A percentile compares a stretch with the other conserved stretches of the same genome.
Evolutionary conservation across 2,329 filamentous ascomycete species (phyloP).

Genomic region (Fusarium tanahbumbuense): DNA sequence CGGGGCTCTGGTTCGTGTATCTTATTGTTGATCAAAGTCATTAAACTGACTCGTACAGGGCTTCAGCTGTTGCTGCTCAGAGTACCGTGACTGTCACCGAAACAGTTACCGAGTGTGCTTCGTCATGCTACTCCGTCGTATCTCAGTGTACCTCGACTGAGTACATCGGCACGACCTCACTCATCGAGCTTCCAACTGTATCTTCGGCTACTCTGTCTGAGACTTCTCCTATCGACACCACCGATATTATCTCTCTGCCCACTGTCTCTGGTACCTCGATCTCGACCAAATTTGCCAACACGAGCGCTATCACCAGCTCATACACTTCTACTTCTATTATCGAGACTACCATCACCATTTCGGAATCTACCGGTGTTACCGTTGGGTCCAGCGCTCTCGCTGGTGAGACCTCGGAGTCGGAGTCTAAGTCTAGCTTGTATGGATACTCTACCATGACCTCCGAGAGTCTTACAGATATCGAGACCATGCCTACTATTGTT

Average conservation of each 20-base stretch:
- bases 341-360: background rate
- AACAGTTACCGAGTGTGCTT: conserved; percentile 48
- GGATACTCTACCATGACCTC: conserved; percentile 33
- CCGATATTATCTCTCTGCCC: conserved; percentile 18
- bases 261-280: conserved; percentile 11
- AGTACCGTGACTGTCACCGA: conserved; percentile 50
- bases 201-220: conserved; percentile 16
- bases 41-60: conserved; percentile 31
- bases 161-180: conserved; percentile 24
- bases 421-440: conserved; percentile 18
- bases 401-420: conserved; percentile 13
- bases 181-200: conserved; percentile 5
- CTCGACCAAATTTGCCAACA: conserved; percentile 14
- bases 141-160: conserved; percentile 40
- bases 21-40: background rate
- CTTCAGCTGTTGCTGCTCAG: conserved; percentile 40
- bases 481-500: conserved; percentile 40
- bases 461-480: conserved; percentile 24
- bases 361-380: conserved; percentile 4
- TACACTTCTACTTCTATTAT: conserved; percentile 9
- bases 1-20: conserved; percentile 46
- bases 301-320: background rate
- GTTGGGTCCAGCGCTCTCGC: conserved; percentile 25
- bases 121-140: conserved; percentile 41
- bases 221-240: conserved; percentile 3